phyloP scores from a whole-genome alignment of 2,329 filamentous ascomycete genomes.

The Chaetomium sp. region DNA sequence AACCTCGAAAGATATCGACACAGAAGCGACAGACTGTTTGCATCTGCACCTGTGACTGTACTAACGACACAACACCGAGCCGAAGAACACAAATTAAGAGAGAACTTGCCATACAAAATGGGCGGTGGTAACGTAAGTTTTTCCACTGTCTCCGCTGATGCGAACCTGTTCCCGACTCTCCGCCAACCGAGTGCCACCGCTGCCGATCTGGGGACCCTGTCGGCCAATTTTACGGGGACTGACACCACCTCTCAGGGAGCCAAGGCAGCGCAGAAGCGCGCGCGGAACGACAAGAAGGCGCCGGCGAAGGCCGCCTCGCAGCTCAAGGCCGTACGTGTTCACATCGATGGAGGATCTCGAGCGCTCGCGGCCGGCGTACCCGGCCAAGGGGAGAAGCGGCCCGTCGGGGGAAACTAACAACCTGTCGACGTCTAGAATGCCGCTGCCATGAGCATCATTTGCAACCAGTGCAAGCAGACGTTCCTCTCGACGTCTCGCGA shows the following conservation, averaged over 20 bases:
- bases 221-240: not conserved
- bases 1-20: not conserved
- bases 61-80: not conserved
- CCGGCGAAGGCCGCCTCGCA: conserved; percentile 57
- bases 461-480: conserved; percentile 67
- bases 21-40: not conserved
- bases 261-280: conserved; percentile 56
- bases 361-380: not conserved
- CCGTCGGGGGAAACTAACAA: too few species aligned
- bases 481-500: conserved; percentile 73
- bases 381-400: not conserved
- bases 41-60: not conserved
- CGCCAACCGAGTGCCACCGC: conserved; percentile 3
- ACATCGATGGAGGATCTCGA: not conserved
- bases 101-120: conserved; percentile 21
- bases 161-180: conserved; percentile 2
- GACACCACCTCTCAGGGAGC: conserved; percentile 27
- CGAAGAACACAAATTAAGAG: conserved; percentile 3
- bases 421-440: conserved; percentile 48
- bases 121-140: conserved; percentile 31
- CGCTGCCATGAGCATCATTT: conserved; percentile 69
- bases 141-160: not conserved
- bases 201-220: conserved; percentile 1
- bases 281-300: conserved; percentile 59
- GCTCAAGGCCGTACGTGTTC: conserved; percentile 54